Conservation (phyloP, 2,329 filamentous ascomycete species). For the Pseudofabraea citricarpa region DNA sequence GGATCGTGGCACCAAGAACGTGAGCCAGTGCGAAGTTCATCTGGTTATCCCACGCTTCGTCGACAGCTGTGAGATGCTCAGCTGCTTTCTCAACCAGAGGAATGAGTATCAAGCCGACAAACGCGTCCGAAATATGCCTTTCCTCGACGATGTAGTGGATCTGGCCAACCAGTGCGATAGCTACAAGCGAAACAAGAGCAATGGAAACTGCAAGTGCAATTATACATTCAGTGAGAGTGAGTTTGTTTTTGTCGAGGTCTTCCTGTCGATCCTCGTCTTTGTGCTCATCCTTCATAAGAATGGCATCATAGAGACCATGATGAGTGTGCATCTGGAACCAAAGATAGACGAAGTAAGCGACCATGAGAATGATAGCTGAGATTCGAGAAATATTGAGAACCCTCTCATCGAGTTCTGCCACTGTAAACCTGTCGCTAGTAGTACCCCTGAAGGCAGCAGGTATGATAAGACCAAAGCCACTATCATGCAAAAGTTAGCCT, state of each 20-base stretch:
- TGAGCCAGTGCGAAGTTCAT: constrained; percentile 40
- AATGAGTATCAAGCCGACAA: constrained; percentile 70
- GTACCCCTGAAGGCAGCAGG: constrained; percentile 39
- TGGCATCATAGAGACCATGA: constrained; percentile 70
- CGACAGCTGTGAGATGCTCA: constrained; percentile 77
- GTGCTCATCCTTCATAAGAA: constrained; percentile 67
- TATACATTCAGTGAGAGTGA: constrained; percentile 70
- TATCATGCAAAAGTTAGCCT: constrained; percentile 18
- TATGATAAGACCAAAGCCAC: constrained; percentile 42
- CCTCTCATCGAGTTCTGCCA: constrained; percentile 40
- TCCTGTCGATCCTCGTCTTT: constrained; percentile 59
- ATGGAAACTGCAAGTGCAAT: constrained; percentile 61
- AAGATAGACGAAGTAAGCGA: constrained; percentile 63
- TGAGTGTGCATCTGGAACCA: constrained; percentile 75
- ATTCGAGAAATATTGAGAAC: constrained; percentile 65
- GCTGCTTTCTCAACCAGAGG: constrained; percentile 82
- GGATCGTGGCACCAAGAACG: constrained; percentile 65
- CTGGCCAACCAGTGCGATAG: constrained; percentile 67
- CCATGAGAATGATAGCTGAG: constrained; percentile 64
- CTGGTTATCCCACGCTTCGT: constrained; percentile 78
- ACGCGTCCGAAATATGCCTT: constrained; percentile 48
- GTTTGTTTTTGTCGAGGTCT: constrained; percentile 57
- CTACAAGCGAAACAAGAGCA: constrained; percentile 66
- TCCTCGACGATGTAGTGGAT: constrained; percentile 58
- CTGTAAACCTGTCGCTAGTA: constrained; percentile 28